Conservation (phyloP, 192 early-diverging fungal genomes). For the Coemansia sp. region DNA sequence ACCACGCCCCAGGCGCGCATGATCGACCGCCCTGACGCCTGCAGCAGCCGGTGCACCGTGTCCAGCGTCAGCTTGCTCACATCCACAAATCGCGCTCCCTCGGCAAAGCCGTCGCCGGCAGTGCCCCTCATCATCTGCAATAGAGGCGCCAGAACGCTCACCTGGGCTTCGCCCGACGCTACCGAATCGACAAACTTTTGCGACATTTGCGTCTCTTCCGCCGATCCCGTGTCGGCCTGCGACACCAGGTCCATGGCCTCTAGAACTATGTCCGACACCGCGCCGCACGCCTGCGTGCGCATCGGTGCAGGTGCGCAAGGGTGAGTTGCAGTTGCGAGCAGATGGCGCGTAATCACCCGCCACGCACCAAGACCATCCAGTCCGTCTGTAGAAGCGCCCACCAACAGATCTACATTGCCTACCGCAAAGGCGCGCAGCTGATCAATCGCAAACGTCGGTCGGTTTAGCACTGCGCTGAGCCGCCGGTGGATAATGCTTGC, state of each 20-base stretch:
- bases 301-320: constrained; percentile 56
- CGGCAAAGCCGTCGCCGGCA: not conserved
- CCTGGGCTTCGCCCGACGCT: constrained; percentile 63
- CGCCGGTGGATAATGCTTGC: constrained; percentile 46
- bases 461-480: constrained; percentile 34
- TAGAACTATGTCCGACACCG: constrained; percentile 73
- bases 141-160: constrained; percentile 61
- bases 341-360: constrained; percentile 60
- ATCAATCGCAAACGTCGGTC: constrained; percentile 38
- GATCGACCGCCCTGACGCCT: constrained; percentile 88
- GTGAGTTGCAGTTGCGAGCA: constrained; percentile 74
- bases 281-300: constrained; percentile 73
- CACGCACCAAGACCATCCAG: constrained; percentile 9
- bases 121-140: constrained; percentile 56
- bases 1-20: constrained; percentile 81
- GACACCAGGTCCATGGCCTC: constrained; percentile 67
- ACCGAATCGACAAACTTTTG: constrained; percentile 38
- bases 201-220: not conserved
- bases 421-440: constrained; percentile 35
- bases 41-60: constrained; percentile 84
- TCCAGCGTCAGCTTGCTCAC: constrained; percentile 83
- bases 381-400: not conserved
- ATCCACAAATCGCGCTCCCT: constrained; percentile 56
- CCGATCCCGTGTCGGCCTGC: constrained; percentile 28
- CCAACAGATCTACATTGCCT: constrained; percentile 28